Evolutionary conservation across 164 flowering plant genomes (phyloP), one percentile per base, ranked within the genome.

Genomic region (Umbellularia californica): DNA sequence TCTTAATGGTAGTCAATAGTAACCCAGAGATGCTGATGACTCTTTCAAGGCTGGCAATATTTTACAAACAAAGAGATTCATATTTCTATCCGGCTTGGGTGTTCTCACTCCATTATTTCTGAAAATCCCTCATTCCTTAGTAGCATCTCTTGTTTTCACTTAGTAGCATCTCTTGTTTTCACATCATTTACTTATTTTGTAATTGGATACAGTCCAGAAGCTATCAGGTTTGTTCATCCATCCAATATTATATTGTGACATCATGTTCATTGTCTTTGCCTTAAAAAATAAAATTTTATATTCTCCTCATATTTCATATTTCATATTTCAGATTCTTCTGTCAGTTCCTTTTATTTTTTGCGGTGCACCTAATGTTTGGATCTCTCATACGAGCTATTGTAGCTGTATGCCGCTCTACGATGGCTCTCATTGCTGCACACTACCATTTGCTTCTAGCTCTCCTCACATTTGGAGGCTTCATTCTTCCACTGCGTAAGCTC

Each of bases 241-340:
- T 30, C 47, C 19, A 14, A 52, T 19, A 52, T 13, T 19, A 52
- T 13, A 52, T 12, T 52, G 15, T 52, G 58, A 13, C 19, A 52
- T 52, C 13, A 13, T 67, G 47, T 30, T 13, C 33, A 27, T 27
- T 27, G 27, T 25, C 27, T 28, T n/a, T 67, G 1, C 7, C 20
- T 10, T n/a, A 15, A 19, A 19, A 27, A 27, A 12, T 13, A 30
- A 9, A 6, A 20, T 64, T 13, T 64, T 22, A 25, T 64, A 1
- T 22, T 22, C 23, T 12, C 27, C 27, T 64, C 27, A 5, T 33
- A 33, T 67, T 67, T 33, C 41, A n/a, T n/a, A n/a, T n/a, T n/a
- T n/a, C n/a, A 33, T 33, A 5, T 33, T 17, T 50, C 58, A 89
- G 95, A 85, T 88, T 90, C 77, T 83, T 90, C 81, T 65, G 81